A percentile compares a stretch with the other conserved stretches of the same genome.
Evolutionary conservation across 176 grass and related monocot species (phyloP).

Genomic region (Ampelocalamus luodianensis): DNA sequence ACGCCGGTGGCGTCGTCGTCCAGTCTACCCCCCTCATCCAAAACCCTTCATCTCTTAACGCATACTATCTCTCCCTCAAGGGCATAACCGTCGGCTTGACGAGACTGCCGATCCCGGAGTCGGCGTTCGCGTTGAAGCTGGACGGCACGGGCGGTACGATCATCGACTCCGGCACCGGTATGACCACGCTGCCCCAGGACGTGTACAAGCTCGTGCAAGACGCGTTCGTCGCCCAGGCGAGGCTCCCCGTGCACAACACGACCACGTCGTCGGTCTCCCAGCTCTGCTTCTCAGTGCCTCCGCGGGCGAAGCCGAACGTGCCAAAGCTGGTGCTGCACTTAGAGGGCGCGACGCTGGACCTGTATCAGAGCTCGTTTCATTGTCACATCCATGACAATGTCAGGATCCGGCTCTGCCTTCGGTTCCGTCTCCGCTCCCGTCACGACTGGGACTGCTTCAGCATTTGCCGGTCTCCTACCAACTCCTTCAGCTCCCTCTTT

Average conservation of each 20-base stretch:
- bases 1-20: neutral
- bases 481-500: no score
- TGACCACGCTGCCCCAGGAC: slow-evolving; percentile 29
- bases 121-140: slow-evolving; percentile 38
- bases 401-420: no score
- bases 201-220: slow-evolving; percentile 39
- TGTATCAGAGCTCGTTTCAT: no score
- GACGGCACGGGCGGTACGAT: slow-evolving; percentile 51
- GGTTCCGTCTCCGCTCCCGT: no score
- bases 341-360: no score
- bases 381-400: no score
- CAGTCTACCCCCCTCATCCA: slow-evolving; percentile 36
- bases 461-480: no score
- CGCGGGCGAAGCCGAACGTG: slow-evolving; percentile 16
- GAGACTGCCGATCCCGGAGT: slow-evolving; percentile 32
- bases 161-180: slow-evolving; percentile 55
- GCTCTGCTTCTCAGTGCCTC: slow-evolving; percentile 40
- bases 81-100: slow-evolving; percentile 55
- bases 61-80: slow-evolving; percentile 52
- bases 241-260: slow-evolving; percentile 38
- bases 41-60: neutral
- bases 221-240: slow-evolving; percentile 43
- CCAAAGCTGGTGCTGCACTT: no score
- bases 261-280: slow-evolving; percentile 23
- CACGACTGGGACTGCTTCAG: no score